A percentile compares a stretch with the other conserved stretches of the same genome.
phyloP scores from a whole-genome alignment of 371 early-diverging fungal species.

The Quaeritorhiza haematococci region DNA sequence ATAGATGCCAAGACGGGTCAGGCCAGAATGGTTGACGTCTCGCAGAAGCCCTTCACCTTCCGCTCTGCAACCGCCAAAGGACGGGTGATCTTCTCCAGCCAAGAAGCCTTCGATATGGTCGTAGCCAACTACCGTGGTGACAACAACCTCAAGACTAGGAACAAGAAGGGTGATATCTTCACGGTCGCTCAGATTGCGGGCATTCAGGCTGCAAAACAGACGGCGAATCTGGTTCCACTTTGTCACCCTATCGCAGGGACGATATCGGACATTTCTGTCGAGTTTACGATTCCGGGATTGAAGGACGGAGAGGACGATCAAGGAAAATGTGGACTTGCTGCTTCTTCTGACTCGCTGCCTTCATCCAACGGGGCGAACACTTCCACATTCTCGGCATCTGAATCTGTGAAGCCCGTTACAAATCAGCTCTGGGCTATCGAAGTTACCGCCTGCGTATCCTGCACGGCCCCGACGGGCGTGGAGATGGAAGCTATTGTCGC shows the following conservation, averaged over 20 bases:
- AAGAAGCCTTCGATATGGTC: constrained; percentile 55
- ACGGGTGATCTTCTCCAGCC: constrained; percentile 54
- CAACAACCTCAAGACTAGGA: constrained; percentile 33
- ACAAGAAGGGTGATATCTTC: constrained; percentile 82
- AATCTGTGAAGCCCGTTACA: no score
- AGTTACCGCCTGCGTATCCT: constrained; percentile 59
- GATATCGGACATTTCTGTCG: constrained; percentile 66
- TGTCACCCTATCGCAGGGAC: constrained; percentile 84
- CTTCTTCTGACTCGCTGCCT: no score
- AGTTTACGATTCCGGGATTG: constrained; percentile 25
- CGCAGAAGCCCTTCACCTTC: constrained; percentile 55
- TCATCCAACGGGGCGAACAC: no score
- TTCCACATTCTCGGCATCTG: no score
- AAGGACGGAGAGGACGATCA: constrained; percentile 16
- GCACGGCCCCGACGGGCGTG: constrained; percentile 83
- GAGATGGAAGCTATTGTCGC: constrained; percentile 91
- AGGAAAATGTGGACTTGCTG: no score
- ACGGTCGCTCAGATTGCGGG: constrained; percentile 86
- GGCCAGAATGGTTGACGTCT: constrained; percentile 82
- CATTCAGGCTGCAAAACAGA: constrained; percentile 85
- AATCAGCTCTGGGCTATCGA: constrained; percentile 32
- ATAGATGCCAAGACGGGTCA: constrained; percentile 67
- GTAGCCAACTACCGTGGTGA: constrained; percentile 46
- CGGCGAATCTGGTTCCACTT: constrained; percentile 76
- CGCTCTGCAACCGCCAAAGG: constrained; percentile 73